phyloP scores from a whole-genome alignment of 2,329 filamentous ascomycete species.

The Elsinoe perseae region DNA sequence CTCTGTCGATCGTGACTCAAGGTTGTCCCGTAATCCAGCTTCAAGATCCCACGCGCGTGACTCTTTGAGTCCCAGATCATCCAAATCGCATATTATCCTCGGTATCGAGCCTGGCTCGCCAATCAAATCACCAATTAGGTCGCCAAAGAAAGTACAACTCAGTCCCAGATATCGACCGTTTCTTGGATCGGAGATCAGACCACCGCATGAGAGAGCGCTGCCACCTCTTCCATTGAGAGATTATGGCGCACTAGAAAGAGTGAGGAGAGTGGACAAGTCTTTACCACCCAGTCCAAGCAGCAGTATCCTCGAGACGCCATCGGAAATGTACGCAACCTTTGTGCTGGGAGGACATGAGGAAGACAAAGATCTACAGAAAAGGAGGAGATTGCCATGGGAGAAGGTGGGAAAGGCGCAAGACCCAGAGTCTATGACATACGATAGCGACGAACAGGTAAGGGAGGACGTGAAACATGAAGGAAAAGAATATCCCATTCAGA shows the following conservation, averaged over 20 bases:
- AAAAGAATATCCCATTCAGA: not conserved
- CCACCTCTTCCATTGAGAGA: not conserved
- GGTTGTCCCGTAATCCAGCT: not conserved
- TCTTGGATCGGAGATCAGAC: not conserved
- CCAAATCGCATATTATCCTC: not conserved
- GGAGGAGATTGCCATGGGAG: not conserved
- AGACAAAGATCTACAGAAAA: not conserved
- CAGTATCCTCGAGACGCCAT: slow-evolving; percentile 9
- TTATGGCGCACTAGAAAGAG: not conserved
- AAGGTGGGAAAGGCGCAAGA: not conserved
- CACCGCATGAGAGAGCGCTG: not conserved
- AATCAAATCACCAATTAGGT: not conserved
- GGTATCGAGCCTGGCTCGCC: not conserved
- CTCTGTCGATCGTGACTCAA: not conserved
- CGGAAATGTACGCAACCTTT: slow-evolving; percentile 1
- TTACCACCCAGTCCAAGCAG: not conserved
- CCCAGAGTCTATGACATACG: not conserved
- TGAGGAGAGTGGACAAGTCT: slow-evolving; percentile 6
- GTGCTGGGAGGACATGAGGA: not conserved
- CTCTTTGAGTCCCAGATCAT: not conserved
- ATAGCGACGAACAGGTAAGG: not conserved
- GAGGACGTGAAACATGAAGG: not conserved
- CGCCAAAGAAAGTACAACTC: not conserved
- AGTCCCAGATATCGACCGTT: not conserved
- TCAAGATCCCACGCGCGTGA: not conserved